Evolutionary conservation across 1,284 basidiomycete genomes (phyloP), one percentile per base, ranked within the genome.

Genomic region (Microbotryum lychnidis-dioicae): DNA sequence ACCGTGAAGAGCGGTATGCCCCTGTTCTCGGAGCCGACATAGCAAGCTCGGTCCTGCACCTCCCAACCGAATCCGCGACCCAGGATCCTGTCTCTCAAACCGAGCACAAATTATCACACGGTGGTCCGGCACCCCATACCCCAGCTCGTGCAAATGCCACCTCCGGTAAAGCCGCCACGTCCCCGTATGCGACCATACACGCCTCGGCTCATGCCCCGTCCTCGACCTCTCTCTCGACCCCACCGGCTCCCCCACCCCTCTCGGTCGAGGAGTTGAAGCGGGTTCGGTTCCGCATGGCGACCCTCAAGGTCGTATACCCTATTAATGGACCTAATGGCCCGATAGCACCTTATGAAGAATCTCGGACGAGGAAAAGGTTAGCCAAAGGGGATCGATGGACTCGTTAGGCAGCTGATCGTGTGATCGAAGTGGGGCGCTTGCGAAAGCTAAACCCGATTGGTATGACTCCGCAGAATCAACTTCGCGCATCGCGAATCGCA

Each of bases 371-470:
- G 14, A 42, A 42, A 42, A 42, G 16, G 37, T 42, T 4, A 42
- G 37, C 18, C 31, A 31, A 31, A 31, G 31, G 7, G 1, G 9
- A 31, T 10, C 2, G 31, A 31, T 31, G 31, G 31, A 31, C 7
- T 31, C 31, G 31, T 31, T 9, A 31, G 9, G 31, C 31, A 31
- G 31, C 31, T 31, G 31, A 10, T 31, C 31, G 31, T 10, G 1
- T 31, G 31, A 31, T 10, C 31, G 8, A 31, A 10, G 31, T 31
- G 31, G 31, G 31, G 9, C 9, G 31, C 9, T 31, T 2, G 2
- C 31, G 9, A 20, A 64, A 68, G 49, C 51, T 64, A 12, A 87
- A 57, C 89, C 88, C 0, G 87, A 91, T 69, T 72, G 87, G 90
- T 66, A 78, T 92, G 3, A 88, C 87, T 0, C 27, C 58, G 72